phyloP scores from a whole-genome alignment of 106 monocot genomes.

The Ottelia alismoides region DNA sequence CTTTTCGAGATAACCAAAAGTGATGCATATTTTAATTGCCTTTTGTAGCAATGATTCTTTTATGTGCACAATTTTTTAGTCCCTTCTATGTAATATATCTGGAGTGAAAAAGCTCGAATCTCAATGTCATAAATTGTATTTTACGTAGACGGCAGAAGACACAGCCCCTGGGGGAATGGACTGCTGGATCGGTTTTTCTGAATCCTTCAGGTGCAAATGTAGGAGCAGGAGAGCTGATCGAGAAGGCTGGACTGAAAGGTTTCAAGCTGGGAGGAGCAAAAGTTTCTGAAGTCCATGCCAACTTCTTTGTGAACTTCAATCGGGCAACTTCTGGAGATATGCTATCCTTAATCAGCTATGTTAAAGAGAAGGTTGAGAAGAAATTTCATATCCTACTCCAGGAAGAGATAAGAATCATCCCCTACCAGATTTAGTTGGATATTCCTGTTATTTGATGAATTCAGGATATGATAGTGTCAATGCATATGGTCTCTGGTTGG shows the following conservation, averaged over 20 bases:
- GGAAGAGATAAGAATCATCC: slow-evolving; percentile 35
- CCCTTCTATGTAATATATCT: too few relatives aligned
- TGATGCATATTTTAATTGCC: too few relatives aligned
- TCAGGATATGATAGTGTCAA: too few relatives aligned
- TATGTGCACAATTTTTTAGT: too few relatives aligned
- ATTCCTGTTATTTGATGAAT: too few relatives aligned
- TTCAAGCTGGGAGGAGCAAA: slow-evolving; percentile 31
- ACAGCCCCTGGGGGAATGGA: slow-evolving; percentile 16
- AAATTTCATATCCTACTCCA: slow-evolving; percentile 26
- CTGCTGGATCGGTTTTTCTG: slow-evolving; percentile 28
- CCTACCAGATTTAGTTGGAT: too few relatives aligned
- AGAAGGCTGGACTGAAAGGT: slow-evolving; percentile 29
- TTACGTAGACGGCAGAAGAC: slow-evolving; percentile 12
- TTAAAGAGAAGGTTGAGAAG: slow-evolving; percentile 26
- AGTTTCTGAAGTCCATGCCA: slow-evolving; percentile 35
- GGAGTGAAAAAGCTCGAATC: too few relatives aligned
- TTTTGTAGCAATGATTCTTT: too few relatives aligned
- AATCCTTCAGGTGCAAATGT: slow-evolving; percentile 10
- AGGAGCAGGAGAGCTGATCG: slow-evolving; percentile 17
- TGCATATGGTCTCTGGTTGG: too few relatives aligned
- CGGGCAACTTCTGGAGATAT: slow-evolving; percentile 19
- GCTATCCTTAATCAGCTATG: slow-evolving; percentile 21
- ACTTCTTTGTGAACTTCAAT: slow-evolving; percentile 36
- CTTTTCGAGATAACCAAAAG: too few relatives aligned
- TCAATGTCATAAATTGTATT: too few relatives aligned